Evolutionary conservation across 1,284 basidiomycete species (phyloP), one percentile per base, ranked within the genome.

Genomic region (Afroboletus lepidellus): DNA sequence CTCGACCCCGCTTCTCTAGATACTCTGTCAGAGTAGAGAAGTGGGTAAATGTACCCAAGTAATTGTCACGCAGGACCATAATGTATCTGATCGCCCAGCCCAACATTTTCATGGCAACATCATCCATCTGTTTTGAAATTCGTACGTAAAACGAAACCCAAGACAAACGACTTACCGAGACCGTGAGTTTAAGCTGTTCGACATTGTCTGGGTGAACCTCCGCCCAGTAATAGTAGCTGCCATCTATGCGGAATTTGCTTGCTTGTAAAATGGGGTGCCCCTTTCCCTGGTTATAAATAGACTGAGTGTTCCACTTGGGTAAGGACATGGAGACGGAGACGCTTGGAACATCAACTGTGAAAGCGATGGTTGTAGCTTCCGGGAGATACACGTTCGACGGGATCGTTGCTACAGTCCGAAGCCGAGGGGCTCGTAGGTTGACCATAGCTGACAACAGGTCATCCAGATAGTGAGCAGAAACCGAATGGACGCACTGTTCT

Each of bases 1-100:
- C 69, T 53, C 73, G 75, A 48, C 74, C 77, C 25, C 81, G 78
- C 66, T 85, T 87, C 50, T 85, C 81, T 47, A 93, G 73, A 65
- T 91, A 94, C 72, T 97, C 94, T 27, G 80, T 80, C 46, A 92
- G 77, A 0, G 92, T 95, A 8, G 85, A 85, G 63, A 94, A 97
- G 60, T 94, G 90, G 1, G 93, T 96, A 69, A 94, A 97, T 5
- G 81, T 79, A 18, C 94, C 94, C 51, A 96, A 85, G 69, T 97
- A 97, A 67, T 97, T 96, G 61, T 95, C 92, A 50, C 88, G 84
- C 48, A 96, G 64, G 42, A 88, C 84, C 83, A 98, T 89, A 59
- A 94, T 77, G 62, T 92, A 85, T 30, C 94, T 84, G 51, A 94
- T 80, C 0, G 85, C 85, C 92, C 93, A 96, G 18, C 93, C 94